Percentiles rank a stretch among this genome's conserved stretches.
These are phyloP conservation scores for Dactylella cylindrospora DNA, from an alignment of 2,329 filamentous ascomycete species.

Conservation along the genomic window DNA sequence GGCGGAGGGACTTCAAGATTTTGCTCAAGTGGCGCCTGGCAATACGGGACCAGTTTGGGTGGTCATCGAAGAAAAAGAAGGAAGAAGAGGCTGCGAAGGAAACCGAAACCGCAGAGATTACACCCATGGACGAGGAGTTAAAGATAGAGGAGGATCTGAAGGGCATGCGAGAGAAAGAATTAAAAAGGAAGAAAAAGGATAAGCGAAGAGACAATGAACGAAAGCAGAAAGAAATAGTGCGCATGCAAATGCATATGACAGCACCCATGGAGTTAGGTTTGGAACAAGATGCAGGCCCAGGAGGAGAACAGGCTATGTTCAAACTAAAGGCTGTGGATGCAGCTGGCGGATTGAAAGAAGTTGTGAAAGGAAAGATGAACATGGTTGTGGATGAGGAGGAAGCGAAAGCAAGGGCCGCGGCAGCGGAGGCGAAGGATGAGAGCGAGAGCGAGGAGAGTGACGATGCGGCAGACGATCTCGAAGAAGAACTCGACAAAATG, in stretches of 20 bases:
- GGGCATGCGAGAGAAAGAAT: conserved; percentile 75
- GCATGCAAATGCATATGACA: conserved; percentile 96
- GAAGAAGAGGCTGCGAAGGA: conserved; percentile 54
- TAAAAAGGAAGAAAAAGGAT: conserved; percentile 75
- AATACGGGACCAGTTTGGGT: conserved; percentile 86
- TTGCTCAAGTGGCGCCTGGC: conserved; percentile 86
- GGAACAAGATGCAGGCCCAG: conserved; percentile 72
- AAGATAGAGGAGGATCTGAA: conserved; percentile 85
- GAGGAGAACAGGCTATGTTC: conserved; percentile 82
- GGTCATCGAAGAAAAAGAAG: conserved; percentile 70
- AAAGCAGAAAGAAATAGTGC: conserved; percentile 91
- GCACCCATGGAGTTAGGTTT: conserved; percentile 94
- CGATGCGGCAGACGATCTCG: conserved; percentile 73
- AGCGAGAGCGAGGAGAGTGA: conserved; percentile 64
- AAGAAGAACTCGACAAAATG: conserved; percentile 80
- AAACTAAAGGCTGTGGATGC: conserved; percentile 79
- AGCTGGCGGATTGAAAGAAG: conserved; percentile 66
- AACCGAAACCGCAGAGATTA: conserved; percentile 75
- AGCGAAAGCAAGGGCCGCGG: conserved; percentile 59
- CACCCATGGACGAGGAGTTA: conserved; percentile 91
- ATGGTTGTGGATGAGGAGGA: conserved; percentile 62
- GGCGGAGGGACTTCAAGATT: conserved; percentile 89
- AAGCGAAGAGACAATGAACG: conserved; percentile 85
- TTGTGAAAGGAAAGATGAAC: conserved; percentile 78
- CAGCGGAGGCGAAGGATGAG: conserved; percentile 61